These are phyloP conservation scores for Backusella tarrabulga DNA, from an alignment of 192 early-diverging fungal species.

Conservation along the genomic window DNA sequence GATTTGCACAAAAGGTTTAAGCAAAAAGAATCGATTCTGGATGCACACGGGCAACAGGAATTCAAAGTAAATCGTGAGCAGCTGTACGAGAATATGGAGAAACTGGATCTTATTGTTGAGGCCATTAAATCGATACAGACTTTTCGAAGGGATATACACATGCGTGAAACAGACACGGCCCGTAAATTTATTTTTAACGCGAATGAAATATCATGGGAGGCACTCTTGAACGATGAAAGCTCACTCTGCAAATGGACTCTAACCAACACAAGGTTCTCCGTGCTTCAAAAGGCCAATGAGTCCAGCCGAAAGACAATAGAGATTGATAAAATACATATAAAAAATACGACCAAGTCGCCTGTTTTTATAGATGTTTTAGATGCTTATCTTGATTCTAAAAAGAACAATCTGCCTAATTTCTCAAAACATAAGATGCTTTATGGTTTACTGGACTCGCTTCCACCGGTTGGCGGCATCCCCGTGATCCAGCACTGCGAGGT, in stretches of 20 bases:
- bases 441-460: constrained; percentile 69
- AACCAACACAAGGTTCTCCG: constrained; percentile 56
- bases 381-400: constrained; percentile 62
- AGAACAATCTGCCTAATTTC: not conserved
- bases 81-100: constrained; percentile 41
- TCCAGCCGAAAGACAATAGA: constrained; percentile 71
- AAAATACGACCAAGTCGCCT: constrained; percentile 58
- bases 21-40: not conserved
- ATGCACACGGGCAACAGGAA: constrained; percentile 11
- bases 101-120: constrained; percentile 67
- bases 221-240: constrained; percentile 61
- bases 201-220: constrained; percentile 68
- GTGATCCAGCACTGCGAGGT: constrained; percentile 89
- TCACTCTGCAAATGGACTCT: constrained; percentile 71
- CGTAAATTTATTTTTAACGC: constrained; percentile 50
- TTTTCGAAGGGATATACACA: constrained; percentile 45
- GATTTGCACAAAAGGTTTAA: constrained; percentile 15
- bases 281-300: constrained; percentile 73
- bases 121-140: constrained; percentile 55
- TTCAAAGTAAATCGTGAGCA: constrained; percentile 10
- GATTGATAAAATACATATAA: constrained; percentile 66
- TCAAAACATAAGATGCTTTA: constrained; percentile 82
- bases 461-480: constrained; percentile 86
- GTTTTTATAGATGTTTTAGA: constrained; percentile 56
- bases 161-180: constrained; percentile 54